Conservation (phyloP, 2,329 filamentous ascomycete species). For the Penicillium polonicum region DNA sequence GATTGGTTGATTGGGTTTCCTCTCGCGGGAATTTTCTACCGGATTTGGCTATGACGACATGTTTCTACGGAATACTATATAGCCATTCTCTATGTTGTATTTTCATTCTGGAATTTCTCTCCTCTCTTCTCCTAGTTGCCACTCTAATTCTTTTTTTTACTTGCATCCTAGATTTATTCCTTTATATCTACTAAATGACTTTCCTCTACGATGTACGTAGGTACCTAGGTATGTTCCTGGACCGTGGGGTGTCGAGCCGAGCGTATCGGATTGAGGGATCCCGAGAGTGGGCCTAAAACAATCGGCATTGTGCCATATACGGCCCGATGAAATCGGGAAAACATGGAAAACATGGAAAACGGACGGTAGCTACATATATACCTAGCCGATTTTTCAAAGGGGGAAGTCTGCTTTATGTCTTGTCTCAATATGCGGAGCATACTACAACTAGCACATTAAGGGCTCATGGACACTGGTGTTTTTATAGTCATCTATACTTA, state of each 20-base stretch:
- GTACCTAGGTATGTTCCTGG: not conserved
- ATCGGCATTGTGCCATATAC: not conserved
- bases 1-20: not conserved
- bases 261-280: not conserved
- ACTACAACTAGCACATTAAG: not conserved
- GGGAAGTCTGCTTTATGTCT: no score
- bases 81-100: no score
- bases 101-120: not conserved
- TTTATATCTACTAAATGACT: not conserved
- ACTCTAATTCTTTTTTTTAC: not conserved
- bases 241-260: not conserved
- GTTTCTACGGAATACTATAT: not conserved
- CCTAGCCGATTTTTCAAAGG: not conserved
- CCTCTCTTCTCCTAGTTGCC: not conserved
- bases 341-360: not conserved
- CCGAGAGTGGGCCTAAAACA: not conserved
- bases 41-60: slow-evolving; percentile 5
- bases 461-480: not conserved
- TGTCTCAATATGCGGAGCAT: not conserved
- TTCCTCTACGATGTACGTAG: not conserved
- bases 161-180: not conserved
- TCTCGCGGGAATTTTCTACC: slow-evolving; percentile 2
- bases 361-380: not conserved
- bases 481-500: not conserved
- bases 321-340: not conserved